Base-by-base conservation (phyloP, 2,329 filamentous ascomycete species). In the Colletotrichum viniferum region DNA sequence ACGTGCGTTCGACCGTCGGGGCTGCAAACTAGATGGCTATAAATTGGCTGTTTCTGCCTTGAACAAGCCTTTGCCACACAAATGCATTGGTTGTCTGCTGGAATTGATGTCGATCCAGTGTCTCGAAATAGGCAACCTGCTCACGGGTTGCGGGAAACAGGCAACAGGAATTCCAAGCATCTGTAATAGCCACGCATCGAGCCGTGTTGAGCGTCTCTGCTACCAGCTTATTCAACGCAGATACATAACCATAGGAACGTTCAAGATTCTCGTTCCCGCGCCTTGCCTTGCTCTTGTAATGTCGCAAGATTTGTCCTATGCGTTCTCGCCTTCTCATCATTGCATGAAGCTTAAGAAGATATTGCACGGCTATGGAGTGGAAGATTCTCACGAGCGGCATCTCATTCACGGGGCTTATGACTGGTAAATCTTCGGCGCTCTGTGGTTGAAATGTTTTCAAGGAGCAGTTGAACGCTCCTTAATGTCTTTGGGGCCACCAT, bases 191-290 rank as follows among this genome's bases (percentile, higher is more conserved):
- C n/a, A 43, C 4, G 36, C 36, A 43, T n/a, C 38, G 16, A 43
- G 16, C 38, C 9, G 1, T 48, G 43, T 1, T 48, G 5, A 7
- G 10, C 43, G 18, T 21, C 18, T 21, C 43, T 13, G 43, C 10
- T 2, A 5, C 2, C 1, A 1, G 3, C 3, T 48, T 4, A 13
- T 48, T 48, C n/a, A 48, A 48, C 1, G 9, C 3, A n/a, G 18
- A n/a, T n/a, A 3, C 12, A 48, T n/a, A 6, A 0, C 1, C 38
- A n/a, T 6, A 4, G 9, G 3, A 2, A 0, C 38, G 9, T n/a
- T 7, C 8, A 21, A 10, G 3, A 21, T 2, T 48, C 9, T 48
- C 18, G 3, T 48, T 48, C 36, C 16, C 36, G 43, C 2, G 18
- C 43, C 10, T 43, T 43, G 8, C 9, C 16, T n/a, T 43, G 18